Base-by-base conservation (phyloP, 352 stramenopile species). In the Phytopythium delawarense region DNA sequence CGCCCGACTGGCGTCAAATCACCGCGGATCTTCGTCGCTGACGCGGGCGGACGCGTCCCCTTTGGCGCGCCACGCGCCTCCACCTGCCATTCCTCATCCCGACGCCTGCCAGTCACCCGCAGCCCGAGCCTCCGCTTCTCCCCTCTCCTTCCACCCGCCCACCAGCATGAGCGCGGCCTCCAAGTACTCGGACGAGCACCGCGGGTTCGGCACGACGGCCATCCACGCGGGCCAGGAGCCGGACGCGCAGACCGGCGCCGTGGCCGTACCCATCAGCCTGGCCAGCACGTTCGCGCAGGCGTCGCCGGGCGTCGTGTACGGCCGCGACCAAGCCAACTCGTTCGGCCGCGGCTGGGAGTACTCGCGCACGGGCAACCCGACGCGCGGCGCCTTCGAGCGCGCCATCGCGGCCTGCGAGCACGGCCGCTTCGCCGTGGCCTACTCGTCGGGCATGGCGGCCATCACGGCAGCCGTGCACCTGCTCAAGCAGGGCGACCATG, bases 341-440 rank as follows among this genome's bases (percentile, higher is more conserved):
- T 98, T 85, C 63, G 96, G 96, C 56, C 98, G 98, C 70, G 97
- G 98, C 56, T 98, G 88, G 81, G 92, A 93, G 64, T 98, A 98
- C 80, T 97, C 89, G 70, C 89, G 95, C 57, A 86, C 97, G 56
- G 96, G 88, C 69, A 99, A 99, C 76, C 96, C 96, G n/a, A 99
- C 96, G 25, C 96, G 81, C 44, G 87, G 96, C 56, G 86, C 98
- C 12, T 82, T 99, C 16, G 96, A 99, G 74, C 89, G 80, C 49
- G 84, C 91, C n/a, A 85, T 98, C 51, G 89, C 95, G 4, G 81
- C 89, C 9, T 87, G 98, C 61, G 95, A 99, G 74, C 89, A 96
- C 64, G 95, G 87, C 46, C 88, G 90, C 69, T 91, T 89, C 63
- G 84, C 90, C 1, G 82, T 97, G 21, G 88, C 91, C 53, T 94